phyloP scores from a whole-genome alignment of 352 stramenopile genomes.

The Phytophthora crassamura region DNA sequence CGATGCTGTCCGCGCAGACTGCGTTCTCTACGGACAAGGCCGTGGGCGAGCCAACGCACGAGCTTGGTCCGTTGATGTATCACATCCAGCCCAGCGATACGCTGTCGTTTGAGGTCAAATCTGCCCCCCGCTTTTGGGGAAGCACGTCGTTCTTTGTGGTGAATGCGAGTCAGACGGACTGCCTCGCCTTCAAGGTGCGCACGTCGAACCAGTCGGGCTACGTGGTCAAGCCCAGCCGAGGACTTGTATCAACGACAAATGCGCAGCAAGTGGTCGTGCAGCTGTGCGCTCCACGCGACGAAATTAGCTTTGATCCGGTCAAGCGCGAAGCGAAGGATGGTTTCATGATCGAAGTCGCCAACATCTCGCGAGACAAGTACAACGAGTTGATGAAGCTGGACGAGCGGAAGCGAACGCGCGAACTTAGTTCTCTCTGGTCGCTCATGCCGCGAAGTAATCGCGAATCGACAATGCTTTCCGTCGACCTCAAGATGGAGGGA shows the following conservation, averaged over 20 bases:
- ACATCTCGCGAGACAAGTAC: conserved; percentile 50
- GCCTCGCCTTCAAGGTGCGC: conserved; percentile 79
- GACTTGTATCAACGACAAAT: conserved; percentile 64
- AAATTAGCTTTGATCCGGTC: conserved; percentile 42
- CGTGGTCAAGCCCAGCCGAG: conserved; percentile 74
- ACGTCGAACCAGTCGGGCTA: conserved; percentile 83
- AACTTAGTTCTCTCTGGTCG: conserved; percentile 59
- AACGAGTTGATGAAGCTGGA: conserved; percentile 45
- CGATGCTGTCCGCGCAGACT: conserved; percentile 33
- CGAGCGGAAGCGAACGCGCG: conserved; percentile 41
- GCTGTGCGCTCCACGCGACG: conserved; percentile 48
- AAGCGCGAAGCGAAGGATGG: conserved; percentile 67
- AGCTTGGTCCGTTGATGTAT: conserved; percentile 40
- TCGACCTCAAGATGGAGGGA: conserved; percentile 38
- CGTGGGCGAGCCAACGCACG: conserved; percentile 7
- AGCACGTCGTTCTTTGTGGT: conserved; percentile 64
- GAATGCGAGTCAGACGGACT: conserved; percentile 57
- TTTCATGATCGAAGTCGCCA: conserved; percentile 77
- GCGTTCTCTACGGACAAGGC: conserved; percentile 23
- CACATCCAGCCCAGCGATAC: conserved; percentile 51
- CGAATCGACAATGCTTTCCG: conserved; percentile 49
- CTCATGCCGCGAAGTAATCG: conserved; percentile 31
- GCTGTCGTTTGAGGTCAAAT: conserved; percentile 52
- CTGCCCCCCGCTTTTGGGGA: conserved; percentile 40
- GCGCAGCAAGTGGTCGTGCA: conserved; percentile 69